phyloP scores from a whole-genome alignment of 176 grass and related monocot species.

The Dactylis glomerata region DNA sequence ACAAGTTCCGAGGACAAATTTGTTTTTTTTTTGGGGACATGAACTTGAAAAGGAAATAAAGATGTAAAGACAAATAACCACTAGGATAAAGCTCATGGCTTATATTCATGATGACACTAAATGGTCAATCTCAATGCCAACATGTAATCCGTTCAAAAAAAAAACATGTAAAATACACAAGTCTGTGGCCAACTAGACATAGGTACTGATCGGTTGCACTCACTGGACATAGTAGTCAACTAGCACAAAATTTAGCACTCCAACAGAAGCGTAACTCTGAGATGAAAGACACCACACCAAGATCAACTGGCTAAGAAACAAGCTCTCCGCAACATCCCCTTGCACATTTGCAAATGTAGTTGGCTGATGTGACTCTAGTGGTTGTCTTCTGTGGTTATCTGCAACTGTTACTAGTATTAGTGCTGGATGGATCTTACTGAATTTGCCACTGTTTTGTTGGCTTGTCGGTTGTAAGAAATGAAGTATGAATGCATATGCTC shows the following conservation, averaged over 20 bases:
- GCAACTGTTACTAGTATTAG: too few species aligned
- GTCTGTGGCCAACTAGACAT: not conserved
- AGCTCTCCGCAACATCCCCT: not conserved
- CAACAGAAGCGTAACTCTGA: not conserved
- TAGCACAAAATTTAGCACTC: not conserved
- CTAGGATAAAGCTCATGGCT: not conserved
- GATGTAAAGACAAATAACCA: not conserved
- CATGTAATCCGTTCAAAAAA: too few species aligned
- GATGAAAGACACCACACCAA: not conserved
- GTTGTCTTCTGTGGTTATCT: too few species aligned
- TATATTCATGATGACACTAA: not conserved
- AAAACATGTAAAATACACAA: not conserved
- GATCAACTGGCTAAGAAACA: not conserved
- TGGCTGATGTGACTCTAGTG: too few species aligned
- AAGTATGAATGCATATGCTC: too few species aligned
- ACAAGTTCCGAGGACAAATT: too few species aligned
- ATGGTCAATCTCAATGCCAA: not conserved
- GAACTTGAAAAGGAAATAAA: too few species aligned
- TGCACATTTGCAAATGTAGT: not conserved
- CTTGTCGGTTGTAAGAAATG: too few species aligned
- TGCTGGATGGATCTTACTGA: too few species aligned
- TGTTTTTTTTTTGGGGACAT: too few species aligned
- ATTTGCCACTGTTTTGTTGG: too few species aligned
- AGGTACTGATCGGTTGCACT: not conserved
- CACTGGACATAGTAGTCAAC: not conserved